Percentiles rank a stretch among this genome's conserved stretches.
phyloP scores from a whole-genome alignment of 768 basidiomycete genomes.

The Lentinula edodes region DNA sequence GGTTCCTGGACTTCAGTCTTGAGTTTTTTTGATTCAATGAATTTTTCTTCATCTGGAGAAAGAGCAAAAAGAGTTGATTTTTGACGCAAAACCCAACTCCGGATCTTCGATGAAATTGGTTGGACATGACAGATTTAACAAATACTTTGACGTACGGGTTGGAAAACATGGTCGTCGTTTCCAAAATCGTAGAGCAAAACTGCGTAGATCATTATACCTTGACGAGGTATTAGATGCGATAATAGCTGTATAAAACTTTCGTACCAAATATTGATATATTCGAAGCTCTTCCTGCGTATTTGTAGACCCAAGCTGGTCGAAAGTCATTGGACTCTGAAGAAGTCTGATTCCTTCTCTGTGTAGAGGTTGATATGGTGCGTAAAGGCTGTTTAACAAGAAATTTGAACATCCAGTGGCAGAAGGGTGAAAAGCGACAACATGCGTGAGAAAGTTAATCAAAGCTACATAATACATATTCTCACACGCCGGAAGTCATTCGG shows the following conservation, averaged over 20 bases:
- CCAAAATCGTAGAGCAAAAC: slow-evolving; percentile 65
- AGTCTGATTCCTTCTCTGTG: neutral
- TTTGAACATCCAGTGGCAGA: neutral
- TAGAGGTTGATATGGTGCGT: neutral
- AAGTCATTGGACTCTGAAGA: slow-evolving; percentile 29
- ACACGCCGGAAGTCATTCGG: no score
- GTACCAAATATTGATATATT: slow-evolving; percentile 54
- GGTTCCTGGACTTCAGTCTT: neutral
- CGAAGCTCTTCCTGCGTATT: slow-evolving; percentile 42
- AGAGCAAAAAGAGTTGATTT: slow-evolving; percentile 52
- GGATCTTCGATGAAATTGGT: slow-evolving; percentile 29
- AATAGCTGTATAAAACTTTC: slow-evolving; percentile 7
- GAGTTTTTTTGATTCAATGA: slow-evolving; percentile 17
- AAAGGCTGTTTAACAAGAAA: neutral
- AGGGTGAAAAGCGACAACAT: neutral
- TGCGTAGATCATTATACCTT: slow-evolving; percentile 51
- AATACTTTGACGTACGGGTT: slow-evolving; percentile 40
- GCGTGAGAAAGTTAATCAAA: no score
- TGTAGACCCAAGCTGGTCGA: slow-evolving; percentile 59
- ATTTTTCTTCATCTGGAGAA: slow-evolving; percentile 49
- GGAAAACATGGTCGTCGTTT: slow-evolving; percentile 66
- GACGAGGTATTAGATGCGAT: neutral
- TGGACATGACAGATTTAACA: neutral
- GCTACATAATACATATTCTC: no score
- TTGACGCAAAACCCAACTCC: slow-evolving; percentile 50